phyloP scores from a whole-genome alignment of 2,329 filamentous ascomycete genomes.

The Talaromyces islandicus region DNA sequence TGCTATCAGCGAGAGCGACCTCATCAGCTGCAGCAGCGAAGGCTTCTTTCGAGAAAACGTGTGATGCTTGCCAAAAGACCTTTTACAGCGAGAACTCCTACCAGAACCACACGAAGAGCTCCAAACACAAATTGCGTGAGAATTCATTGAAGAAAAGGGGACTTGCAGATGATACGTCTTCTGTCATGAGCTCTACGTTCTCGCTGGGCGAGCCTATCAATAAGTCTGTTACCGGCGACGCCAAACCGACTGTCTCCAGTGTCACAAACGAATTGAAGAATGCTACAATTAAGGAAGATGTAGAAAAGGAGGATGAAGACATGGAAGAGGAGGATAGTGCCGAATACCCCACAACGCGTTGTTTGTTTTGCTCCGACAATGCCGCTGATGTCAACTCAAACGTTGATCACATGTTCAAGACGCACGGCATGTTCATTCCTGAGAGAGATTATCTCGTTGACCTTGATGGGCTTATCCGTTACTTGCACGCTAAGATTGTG shows the following conservation, averaged over 20 bases:
- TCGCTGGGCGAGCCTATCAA: constrained; percentile 75
- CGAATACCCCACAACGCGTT: constrained; percentile 51
- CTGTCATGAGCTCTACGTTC: constrained; percentile 84
- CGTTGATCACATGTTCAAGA: constrained; percentile 80
- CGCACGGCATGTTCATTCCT: constrained; percentile 93
- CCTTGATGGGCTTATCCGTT: constrained; percentile 70
- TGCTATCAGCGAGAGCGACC: constrained; percentile 80
- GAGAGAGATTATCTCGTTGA: constrained; percentile 80
- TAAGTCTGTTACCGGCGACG: constrained; percentile 48
- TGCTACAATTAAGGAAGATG: constrained; percentile 46
- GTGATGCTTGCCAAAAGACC: constrained; percentile 77
- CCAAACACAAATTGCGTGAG: constrained; percentile 75
- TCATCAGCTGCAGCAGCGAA: constrained; percentile 80
- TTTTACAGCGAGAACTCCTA: constrained; percentile 97
- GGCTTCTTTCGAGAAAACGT: constrained; percentile 80
- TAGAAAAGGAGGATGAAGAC: constrained; percentile 35
- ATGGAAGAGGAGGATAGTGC: constrained; percentile 30
- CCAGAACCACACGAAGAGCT: constrained; percentile 83
- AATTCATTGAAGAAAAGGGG: constrained; percentile 42
- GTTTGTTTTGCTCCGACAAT: constrained; percentile 87
- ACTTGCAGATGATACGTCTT: constrained; percentile 63
- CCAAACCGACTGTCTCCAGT: constrained; percentile 50
- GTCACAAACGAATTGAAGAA: constrained; percentile 74
- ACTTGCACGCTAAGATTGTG: constrained; percentile 73
- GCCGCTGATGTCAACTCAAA: constrained; percentile 73